phyloP scores from a whole-genome alignment of 2,329 filamentous ascomycete species.

The Kalmusia sp. region DNA sequence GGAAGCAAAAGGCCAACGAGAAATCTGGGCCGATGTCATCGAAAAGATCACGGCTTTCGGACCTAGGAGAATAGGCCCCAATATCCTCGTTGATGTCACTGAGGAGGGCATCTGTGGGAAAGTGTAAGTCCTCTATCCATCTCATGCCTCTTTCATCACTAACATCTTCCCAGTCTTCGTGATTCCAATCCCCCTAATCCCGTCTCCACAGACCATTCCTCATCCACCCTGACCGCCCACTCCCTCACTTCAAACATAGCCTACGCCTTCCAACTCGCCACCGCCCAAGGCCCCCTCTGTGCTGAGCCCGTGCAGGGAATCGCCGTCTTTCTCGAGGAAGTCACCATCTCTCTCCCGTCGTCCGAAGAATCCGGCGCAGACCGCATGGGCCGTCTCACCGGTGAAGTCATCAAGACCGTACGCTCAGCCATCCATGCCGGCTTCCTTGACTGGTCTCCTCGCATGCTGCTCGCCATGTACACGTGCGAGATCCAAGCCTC shows the following conservation, averaged over 20 bases:
- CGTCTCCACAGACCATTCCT: slow-evolving; percentile 11
- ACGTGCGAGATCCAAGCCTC: slow-evolving; percentile 96
- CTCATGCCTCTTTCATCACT: slow-evolving; percentile 4
- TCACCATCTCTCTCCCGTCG: slow-evolving; percentile 66
- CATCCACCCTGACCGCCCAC: slow-evolving; percentile 60
- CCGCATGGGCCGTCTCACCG: slow-evolving; percentile 76
- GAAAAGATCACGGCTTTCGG: slow-evolving; percentile 91
- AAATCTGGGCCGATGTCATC: slow-evolving; percentile 78
- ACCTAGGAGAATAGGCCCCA: slow-evolving; percentile 82
- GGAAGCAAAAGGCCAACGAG: slow-evolving; percentile 73
- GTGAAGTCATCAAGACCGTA: slow-evolving; percentile 89
- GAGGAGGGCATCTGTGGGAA: slow-evolving; percentile 73
- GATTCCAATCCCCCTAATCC: slow-evolving; percentile 47
- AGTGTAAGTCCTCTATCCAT: slow-evolving; percentile 61
- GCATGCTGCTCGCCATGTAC: slow-evolving; percentile 98
- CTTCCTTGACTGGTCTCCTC: slow-evolving; percentile 94
- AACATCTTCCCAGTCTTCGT: slow-evolving; percentile 29
- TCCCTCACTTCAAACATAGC: slow-evolving; percentile 89
- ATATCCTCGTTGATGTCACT: slow-evolving; percentile 86
- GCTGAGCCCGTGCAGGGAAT: slow-evolving; percentile 92
- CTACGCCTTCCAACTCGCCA: slow-evolving; percentile 94
- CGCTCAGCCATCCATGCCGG: slow-evolving; percentile 83
- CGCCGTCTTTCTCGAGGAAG: slow-evolving; percentile 86
- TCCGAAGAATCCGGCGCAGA: slow-evolving; percentile 65
- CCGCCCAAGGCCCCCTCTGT: slow-evolving; percentile 86